Conservation (phyloP, 2,329 filamentous ascomycete species). For the Hypoxylon sp. region DNA sequence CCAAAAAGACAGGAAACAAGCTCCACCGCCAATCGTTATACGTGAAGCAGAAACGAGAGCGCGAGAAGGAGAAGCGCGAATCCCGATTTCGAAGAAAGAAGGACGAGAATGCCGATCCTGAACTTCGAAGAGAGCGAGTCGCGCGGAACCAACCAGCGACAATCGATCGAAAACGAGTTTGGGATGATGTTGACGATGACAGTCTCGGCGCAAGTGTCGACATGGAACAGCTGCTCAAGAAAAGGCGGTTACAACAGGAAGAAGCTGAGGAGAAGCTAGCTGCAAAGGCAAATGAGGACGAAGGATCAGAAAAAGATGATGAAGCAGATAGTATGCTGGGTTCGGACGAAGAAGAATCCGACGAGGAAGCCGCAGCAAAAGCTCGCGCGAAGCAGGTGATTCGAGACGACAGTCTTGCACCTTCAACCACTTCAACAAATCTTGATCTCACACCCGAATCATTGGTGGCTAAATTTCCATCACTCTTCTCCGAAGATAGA, state of each 20-base stretch:
- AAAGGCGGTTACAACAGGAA: constrained; percentile 60
- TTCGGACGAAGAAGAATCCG: constrained; percentile 59
- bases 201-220: constrained; percentile 65
- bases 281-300: constrained; percentile 54
- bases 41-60: constrained; percentile 79
- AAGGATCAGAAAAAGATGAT: constrained; percentile 55
- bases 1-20: constrained; percentile 71
- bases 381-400: constrained; percentile 56
- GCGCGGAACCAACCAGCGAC: constrained; percentile 82
- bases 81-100: constrained; percentile 80
- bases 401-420: constrained; percentile 61
- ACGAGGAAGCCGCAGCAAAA: constrained; percentile 49
- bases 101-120: constrained; percentile 85
- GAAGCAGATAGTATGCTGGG: constrained; percentile 84
- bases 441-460: constrained; percentile 69
- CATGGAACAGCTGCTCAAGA: constrained; percentile 64
- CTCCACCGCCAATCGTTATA: constrained; percentile 79
- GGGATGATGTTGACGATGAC: constrained; percentile 79
- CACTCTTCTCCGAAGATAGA: constrained; percentile 67
- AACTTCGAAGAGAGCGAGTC: constrained; percentile 75
- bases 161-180: constrained; percentile 87
- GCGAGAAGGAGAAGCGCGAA: constrained; percentile 78
- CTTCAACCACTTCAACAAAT: constrained; percentile 70
- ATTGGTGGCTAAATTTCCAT: constrained; percentile 68
- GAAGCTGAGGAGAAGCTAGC: constrained; percentile 58